Evolutionary conservation across 441 rosid species (phyloP).

Genomic region (Adansonia madagascariensis): DNA sequence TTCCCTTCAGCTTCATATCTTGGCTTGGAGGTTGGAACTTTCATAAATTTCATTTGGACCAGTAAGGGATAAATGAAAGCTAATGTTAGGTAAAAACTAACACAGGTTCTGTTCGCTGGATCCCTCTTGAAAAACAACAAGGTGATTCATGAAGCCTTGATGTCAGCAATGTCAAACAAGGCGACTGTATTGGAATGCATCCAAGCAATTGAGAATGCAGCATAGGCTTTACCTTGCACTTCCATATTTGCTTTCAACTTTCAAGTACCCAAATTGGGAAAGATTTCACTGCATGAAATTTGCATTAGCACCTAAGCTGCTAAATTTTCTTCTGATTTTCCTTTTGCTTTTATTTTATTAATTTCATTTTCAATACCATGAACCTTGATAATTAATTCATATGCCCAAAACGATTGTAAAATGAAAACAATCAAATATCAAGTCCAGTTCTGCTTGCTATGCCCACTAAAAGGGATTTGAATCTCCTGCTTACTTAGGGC

Average conservation of each 20-base stretch:
- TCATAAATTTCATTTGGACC: neutral
- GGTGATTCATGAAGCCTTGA: constrained; percentile 65
- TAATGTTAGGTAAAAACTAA: neutral
- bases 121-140: constrained; percentile 81
- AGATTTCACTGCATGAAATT: constrained; percentile 1
- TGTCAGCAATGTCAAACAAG: constrained; percentile 76
- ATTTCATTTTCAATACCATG: neutral
- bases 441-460: neutral
- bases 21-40: neutral
- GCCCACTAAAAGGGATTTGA: neutral
- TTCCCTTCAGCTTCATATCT: neutral
- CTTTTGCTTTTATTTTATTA: neutral
- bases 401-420: neutral
- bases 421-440: neutral
- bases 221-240: constrained; percentile 30
- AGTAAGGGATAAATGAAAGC: neutral
- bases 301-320: neutral
- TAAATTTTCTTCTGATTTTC: neutral
- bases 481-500: no score
- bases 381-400: neutral
- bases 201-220: constrained; percentile 66
- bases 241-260: neutral
- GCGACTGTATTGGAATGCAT: constrained; percentile 79
- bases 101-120: constrained; percentile 75
- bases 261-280: neutral